Evolutionary conservation across 139 green algal species (phyloP).

Genomic region (Tetratostichococcus sp.): DNA sequence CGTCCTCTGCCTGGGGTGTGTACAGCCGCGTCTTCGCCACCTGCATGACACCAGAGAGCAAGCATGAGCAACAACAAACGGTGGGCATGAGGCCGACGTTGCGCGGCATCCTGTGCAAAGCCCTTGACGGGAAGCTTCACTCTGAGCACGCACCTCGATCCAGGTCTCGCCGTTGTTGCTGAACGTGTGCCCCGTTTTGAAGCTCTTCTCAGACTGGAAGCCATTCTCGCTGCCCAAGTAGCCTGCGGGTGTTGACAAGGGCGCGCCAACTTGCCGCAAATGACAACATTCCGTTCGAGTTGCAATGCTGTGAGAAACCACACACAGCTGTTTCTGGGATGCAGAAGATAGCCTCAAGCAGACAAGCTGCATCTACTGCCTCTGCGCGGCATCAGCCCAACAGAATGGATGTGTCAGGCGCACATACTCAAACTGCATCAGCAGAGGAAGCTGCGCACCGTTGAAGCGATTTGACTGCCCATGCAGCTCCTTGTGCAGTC

Average conservation of each 20-base stretch:
- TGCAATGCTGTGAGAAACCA: no score
- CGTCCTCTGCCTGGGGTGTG: conserved; percentile 77
- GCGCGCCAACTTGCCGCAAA: no score
- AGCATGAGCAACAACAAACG: background rate
- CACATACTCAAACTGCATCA: conserved; percentile 2
- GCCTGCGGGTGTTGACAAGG: no score
- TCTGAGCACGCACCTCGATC: conserved; percentile 61
- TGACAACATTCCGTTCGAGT: no score
- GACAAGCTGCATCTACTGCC: background rate
- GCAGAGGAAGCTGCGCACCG: conserved; percentile 19
- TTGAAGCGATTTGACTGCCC: conserved; percentile 42
- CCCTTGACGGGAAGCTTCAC: no score
- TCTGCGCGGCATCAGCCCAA: conserved; percentile 3
- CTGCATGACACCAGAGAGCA: no score
- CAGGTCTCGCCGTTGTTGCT: conserved; percentile 64
- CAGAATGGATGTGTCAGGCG: conserved; percentile 10
- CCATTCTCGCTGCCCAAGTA: conserved; percentile 35
- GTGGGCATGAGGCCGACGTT: background rate
- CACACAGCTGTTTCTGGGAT: no score
- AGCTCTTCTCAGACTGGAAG: conserved; percentile 13
- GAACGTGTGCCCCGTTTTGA: conserved; percentile 45
- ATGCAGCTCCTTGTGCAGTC: conserved; percentile 85
- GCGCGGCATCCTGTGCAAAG: no score
- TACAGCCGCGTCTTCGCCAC: conserved; percentile 63
- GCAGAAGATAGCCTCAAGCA: no score